These are phyloP conservation scores for Orbilia ellipsospora DNA, from an alignment of 2,329 filamentous ascomycete species.

Conservation along the genomic window DNA sequence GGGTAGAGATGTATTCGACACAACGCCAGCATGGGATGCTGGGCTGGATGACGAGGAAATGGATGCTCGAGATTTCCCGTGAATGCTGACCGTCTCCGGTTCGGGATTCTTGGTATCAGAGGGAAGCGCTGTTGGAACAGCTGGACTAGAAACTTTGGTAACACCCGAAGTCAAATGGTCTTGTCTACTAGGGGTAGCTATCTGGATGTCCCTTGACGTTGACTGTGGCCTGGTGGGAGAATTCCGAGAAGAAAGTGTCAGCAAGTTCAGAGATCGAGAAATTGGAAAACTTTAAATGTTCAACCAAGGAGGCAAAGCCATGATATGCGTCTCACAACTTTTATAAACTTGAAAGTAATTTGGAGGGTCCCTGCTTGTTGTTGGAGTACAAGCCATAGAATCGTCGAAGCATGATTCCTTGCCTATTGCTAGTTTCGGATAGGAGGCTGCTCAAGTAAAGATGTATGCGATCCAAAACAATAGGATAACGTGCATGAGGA, in stretches of 20 bases:
- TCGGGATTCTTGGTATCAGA: conserved; percentile 42
- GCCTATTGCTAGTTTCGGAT: conserved; percentile 29
- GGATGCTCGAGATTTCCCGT: conserved; percentile 48
- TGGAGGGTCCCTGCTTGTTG: conserved; percentile 45
- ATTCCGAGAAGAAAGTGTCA: conserved; percentile 38
- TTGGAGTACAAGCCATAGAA: conserved; percentile 49
- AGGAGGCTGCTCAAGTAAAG: conserved; percentile 39
- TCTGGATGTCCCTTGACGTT: conserved; percentile 31
- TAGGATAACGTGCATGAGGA: conserved; percentile 32
- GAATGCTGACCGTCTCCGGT: conserved; percentile 41
- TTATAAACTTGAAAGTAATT: conserved; percentile 40
- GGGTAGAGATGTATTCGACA: conserved; percentile 52
- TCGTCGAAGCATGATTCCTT: conserved; percentile 42
- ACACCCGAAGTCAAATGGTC: conserved; percentile 51
- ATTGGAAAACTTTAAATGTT: conserved; percentile 47
- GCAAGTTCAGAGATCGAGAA: conserved; percentile 28
- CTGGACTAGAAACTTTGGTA: conserved; percentile 40
- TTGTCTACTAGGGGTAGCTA: conserved; percentile 36
- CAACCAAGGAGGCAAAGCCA: conserved; percentile 42
- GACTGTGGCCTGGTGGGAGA: conserved; percentile 19
- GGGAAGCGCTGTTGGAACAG: conserved; percentile 30
- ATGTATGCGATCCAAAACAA: conserved; percentile 44
- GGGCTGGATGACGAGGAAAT: conserved; percentile 43
- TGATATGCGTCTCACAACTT: conserved; percentile 34
- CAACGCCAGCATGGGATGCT: conserved; percentile 36